Evolutionary conservation across 768 basidiomycete genomes (phyloP), one percentile per base, ranked within the genome.

Genomic region (Boletus edulis): DNA sequence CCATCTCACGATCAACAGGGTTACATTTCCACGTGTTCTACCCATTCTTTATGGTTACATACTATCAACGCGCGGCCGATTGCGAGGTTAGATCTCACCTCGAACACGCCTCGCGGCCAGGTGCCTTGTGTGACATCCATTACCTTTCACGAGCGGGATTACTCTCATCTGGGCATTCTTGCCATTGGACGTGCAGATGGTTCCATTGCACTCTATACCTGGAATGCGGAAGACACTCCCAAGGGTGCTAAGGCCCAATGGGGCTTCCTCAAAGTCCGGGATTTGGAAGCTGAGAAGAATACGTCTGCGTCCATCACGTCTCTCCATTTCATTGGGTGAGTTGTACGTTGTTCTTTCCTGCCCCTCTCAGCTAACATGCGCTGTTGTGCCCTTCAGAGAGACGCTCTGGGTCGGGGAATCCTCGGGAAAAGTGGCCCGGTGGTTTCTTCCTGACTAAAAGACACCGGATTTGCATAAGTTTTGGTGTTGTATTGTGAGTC

Each of bases 131-230:
- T 95, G 51, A 88, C 87, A 0, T 85, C 89, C 0, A 71, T 97
- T 48, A 85, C 88, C 0, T 96, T 96, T 74, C 87, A 92, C 55
- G 91, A 95, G 64, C 82, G 94, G 34, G 94, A 96, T 63, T 96
- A 90, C 68, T 84, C 89, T 0, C 78, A 81, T 56, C 74, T 84
- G 0, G 90, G 90, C 5, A 76, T 93, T 5, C 77, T 97, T n/a
- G 92, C 91, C 0, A 86, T 86, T 1, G 91, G 91, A 4, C 81
- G 85, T 6, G 76, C 83, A 1, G 89, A 91, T 58, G 89, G 91
- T 8, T 79, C 84, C 3, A 86, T 94, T 50, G 82, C 83, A 0
- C 73, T 97, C n/a, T 77, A 89, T 56, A 90, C 93, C 1, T 94
- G 94, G 88, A 88, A 83, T 15, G 80, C 89, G 0, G 87, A 93